A percentile compares a stretch with the other conserved stretches of the same genome.
phyloP scores from a whole-genome alignment of 768 basidiomycete genomes.

The Hygrophoropsis aurantiaca region DNA sequence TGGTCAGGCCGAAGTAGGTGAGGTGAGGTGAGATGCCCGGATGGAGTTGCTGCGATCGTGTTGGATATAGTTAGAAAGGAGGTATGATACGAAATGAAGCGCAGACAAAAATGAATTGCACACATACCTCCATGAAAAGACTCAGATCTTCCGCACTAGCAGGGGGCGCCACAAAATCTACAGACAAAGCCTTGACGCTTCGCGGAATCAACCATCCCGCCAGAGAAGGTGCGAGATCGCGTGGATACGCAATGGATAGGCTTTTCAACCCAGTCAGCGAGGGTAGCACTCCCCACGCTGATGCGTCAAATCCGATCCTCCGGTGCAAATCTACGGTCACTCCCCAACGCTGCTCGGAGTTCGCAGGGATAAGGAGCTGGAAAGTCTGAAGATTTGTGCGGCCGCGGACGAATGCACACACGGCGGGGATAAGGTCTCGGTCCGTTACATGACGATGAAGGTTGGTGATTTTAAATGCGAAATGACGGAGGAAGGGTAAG shows the following conservation, averaged over 20 bases:
- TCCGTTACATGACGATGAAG: slow-evolving; percentile 47
- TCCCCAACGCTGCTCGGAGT: slow-evolving; percentile 11
- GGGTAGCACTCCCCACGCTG: slow-evolving; percentile 71
- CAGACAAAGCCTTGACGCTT: slow-evolving; percentile 44
- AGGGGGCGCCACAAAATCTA: slow-evolving; percentile 37
- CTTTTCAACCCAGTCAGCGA: slow-evolving; percentile 50
- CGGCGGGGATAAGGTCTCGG: slow-evolving; percentile 65
- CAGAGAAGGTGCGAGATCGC: slow-evolving; percentile 59
- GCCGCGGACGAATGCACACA: slow-evolving; percentile 65
- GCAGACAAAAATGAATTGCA: too few relatives aligned
- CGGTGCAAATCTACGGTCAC: slow-evolving; percentile 37
- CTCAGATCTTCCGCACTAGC: slow-evolving; percentile 44
- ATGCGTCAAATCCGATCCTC: slow-evolving; percentile 65
- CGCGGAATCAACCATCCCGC: slow-evolving; percentile 70
- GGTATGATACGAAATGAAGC: too few relatives aligned
- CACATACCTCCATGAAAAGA: slow-evolving; percentile 42
- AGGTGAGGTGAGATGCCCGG: slow-evolving; percentile 53
- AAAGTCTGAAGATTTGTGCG: slow-evolving; percentile 53
- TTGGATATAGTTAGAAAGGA: too few relatives aligned
- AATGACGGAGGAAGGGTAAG: slow-evolving; percentile 66
- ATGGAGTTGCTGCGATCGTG: slow-evolving; percentile 41
- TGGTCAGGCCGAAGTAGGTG: slow-evolving; percentile 56
- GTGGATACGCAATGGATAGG: slow-evolving; percentile 61
- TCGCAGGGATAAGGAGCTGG: slow-evolving; percentile 43
- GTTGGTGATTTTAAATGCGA: slow-evolving; percentile 51